phyloP scores from a whole-genome alignment of 805 yeast genomes.

The Pichia manshurica region DNA sequence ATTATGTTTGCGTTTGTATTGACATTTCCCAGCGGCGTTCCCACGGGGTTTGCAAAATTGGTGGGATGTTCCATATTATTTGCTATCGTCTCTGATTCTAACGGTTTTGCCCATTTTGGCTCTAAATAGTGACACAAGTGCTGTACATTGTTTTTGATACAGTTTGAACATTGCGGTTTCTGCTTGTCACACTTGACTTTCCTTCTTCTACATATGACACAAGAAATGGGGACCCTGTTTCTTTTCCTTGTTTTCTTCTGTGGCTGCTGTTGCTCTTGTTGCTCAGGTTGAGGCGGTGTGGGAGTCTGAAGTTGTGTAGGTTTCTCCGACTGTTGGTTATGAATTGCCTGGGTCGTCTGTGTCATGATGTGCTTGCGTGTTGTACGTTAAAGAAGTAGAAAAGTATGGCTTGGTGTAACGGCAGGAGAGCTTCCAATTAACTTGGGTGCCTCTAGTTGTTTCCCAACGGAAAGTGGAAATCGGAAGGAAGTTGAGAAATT shows the following conservation, averaged over 20 bases:
- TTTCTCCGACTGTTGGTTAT: not conserved
- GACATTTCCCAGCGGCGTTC: too few species aligned
- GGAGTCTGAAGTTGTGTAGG: not conserved
- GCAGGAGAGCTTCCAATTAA: too few species aligned
- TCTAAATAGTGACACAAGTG: slow-evolving; percentile 54
- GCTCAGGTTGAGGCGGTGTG: not conserved
- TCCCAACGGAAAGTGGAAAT: too few species aligned
- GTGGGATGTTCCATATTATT: not conserved
- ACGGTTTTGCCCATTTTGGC: slow-evolving; percentile 52
- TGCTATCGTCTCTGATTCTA: slow-evolving; percentile 21
- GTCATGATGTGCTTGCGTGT: too few species aligned
- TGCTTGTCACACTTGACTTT: slow-evolving; percentile 39
- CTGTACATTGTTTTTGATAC: slow-evolving; percentile 52
- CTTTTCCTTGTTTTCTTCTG: slow-evolving; percentile 29
- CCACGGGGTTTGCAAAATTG: too few species aligned
- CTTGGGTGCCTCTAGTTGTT: too few species aligned
- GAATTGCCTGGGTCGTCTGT: too few species aligned
- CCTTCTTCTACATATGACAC: slow-evolving; percentile 35
- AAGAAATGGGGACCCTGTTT: slow-evolving; percentile 36
- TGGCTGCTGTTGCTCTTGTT: not conserved
- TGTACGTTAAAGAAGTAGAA: too few species aligned
- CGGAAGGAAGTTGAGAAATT: too few species aligned
- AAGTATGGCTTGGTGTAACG: too few species aligned
- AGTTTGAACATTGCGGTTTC: slow-evolving; percentile 52
- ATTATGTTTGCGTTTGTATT: too few species aligned